Base-by-base conservation (phyloP, 192 early-diverging fungal genomes). In the Rhizophagus clarus region DNA sequence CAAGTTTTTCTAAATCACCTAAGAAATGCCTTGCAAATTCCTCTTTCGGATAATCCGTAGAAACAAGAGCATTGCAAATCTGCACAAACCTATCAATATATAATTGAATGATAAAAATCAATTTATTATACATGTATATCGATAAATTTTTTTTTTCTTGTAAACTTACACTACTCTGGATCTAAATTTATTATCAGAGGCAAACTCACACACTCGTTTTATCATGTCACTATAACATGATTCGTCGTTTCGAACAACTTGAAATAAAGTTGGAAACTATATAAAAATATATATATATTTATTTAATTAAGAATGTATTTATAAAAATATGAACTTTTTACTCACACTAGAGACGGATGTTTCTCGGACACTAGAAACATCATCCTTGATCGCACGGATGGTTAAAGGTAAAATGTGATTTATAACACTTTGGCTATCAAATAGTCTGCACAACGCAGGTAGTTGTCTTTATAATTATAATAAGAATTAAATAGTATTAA, bases 1-100 rank as follows among this genome's bases (percentile, higher is more conserved):
- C 88, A 45, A 95, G 80, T 11, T 83, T 83, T 4, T 87, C 88
- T 51, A 95, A 68, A 29, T 88, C 81, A 2, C 90, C 88, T 74
- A 95, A 77, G 61, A 95, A 94, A 74, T 92, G 90, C 69, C 88
- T 88, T 61, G 92, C 91, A 81, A 95, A 94, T 12, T 90, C 89
- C 1, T 81, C 82, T 11, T 88, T 84, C 62, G 91, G 83, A 47
- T 91, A 88, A 26, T 86, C 85, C 0, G 88, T 86, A 11, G 67
- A 69, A 60, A 95, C 63, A 1, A 95, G 81, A 14, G 91, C 88
- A 6, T 89, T 85, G 72, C 92, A 92, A 56, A 95, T 93, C 80
- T 93, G 91, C 26, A 91, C 84, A 79, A 90, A 93, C 47, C 89
- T 80, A 83, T 32, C 83, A 83, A 88, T 82, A 73, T 84, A 82